Conservation (phyloP, 768 basidiomycete genomes). For the Suillus clintonianus region DNA sequence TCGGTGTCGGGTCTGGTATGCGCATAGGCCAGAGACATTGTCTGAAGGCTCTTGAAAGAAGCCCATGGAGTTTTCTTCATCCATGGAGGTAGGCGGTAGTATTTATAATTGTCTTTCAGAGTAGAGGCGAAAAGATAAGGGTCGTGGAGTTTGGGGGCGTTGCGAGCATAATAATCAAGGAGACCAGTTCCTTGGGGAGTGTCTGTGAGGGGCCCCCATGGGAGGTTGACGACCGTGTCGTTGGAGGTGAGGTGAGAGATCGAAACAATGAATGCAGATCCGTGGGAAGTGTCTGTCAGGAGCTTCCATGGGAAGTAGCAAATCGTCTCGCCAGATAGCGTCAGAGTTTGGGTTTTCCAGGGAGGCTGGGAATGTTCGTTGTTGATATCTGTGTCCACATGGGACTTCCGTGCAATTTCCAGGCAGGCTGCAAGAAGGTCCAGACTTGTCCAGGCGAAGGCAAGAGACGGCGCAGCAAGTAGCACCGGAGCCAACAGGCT, state of each 20-base stretch:
- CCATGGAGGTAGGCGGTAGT: background rate
- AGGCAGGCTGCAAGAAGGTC: constrained; percentile 38
- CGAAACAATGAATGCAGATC: constrained; percentile 33
- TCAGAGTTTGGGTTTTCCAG: constrained; percentile 18
- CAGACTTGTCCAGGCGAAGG: constrained; percentile 31
- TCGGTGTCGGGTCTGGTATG: background rate
- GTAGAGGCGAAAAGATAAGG: background rate
- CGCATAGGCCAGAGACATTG: background rate
- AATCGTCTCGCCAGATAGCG: constrained; percentile 28
- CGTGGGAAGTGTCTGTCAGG: constrained; percentile 32
- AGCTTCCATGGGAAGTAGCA: background rate
- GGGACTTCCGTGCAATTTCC: constrained; percentile 3
- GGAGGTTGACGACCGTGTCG: too few species aligned
- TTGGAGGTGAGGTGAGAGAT: constrained; percentile 21
- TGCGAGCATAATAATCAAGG: too few species aligned
- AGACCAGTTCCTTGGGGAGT: too few species aligned
- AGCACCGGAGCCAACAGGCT: constrained; percentile 7
- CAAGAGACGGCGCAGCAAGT: constrained; percentile 20
- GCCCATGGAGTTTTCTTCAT: background rate
- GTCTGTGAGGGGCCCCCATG: too few species aligned
- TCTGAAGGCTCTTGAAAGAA: background rate
- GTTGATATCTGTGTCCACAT: background rate
- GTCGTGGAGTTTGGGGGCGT: too few species aligned
- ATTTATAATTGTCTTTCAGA: background rate
- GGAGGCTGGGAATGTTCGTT: constrained; percentile 27